Base-by-base conservation (phyloP, 2,329 filamentous ascomycete species). In the Dactylellina sp. region DNA sequence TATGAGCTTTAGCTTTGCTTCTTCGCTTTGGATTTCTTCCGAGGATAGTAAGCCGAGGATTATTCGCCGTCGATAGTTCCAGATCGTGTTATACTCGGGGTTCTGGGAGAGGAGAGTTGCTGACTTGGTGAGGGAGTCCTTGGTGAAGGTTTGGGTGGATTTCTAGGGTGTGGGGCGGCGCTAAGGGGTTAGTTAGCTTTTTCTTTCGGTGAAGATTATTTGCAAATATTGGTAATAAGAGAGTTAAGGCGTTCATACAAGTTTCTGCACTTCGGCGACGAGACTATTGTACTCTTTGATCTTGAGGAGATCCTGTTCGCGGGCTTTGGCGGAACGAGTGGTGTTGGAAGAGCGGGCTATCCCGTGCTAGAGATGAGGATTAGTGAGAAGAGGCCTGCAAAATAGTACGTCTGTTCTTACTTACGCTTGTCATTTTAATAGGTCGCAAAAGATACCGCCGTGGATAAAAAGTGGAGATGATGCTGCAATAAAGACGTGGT, bases 21-120 rank as follows among this genome's bases (percentile, higher is more conserved):
- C 42, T 68, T 80, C 77, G 83, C 80, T 82, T 76, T 79, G 80
- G 77, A 76, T 83, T 83, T 77, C 80, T 79, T 79, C 82, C 81
- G 75, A 84, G 84, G 79, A 77, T 80, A 91, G 84, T 56, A 88
- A 85, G 77, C 88, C 84, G 80, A 88, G 85, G 79, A 93, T 83
- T 76, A 88, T 87, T 76, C 88, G 85, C 78, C 95, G 89, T 80
- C 95, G 89, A 83, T 89, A 87, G 85, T 96, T 96, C 92, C 92
- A 96, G 85, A 92, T 86, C 65, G 92, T 94, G 83, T 95, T 95
- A 84, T 93, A 93, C 81, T 96, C 92, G 24, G 92, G 92, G 81
- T 96, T 96, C 78, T 89, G 86, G 50, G 85, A 86, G 61, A 94
- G 85, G 47, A 95, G 86, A 77, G 87, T 88, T n/a, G 89, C 89